These are phyloP conservation scores for Amauroascus verrucosus DNA, from an alignment of 2,329 filamentous ascomycete genomes.

Conservation along the genomic window DNA sequence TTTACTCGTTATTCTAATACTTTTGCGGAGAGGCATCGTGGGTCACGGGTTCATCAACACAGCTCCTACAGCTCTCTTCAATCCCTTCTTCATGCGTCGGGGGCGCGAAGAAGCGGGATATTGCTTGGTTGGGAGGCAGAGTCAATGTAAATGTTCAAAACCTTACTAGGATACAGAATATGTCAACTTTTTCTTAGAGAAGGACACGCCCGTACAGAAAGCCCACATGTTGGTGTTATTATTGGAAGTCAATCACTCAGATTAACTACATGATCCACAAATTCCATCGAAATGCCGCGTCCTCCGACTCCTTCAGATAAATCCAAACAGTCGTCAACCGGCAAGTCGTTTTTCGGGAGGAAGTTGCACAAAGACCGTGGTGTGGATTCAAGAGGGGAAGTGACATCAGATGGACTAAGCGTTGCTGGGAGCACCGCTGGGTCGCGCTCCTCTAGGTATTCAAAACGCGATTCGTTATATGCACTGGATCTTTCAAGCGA, in stretches of 20 bases:
- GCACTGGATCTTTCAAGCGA: slow-evolving; percentile 61
- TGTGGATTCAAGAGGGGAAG: slow-evolving; percentile 43
- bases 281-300: slow-evolving; percentile 36
- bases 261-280: slow-evolving; percentile 4
- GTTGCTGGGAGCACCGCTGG: slow-evolving; percentile 51
- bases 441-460: slow-evolving; percentile 64
- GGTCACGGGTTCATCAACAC: not conserved
- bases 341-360: slow-evolving; percentile 79
- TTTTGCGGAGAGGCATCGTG: no score
- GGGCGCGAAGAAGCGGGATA: slow-evolving; percentile 9
- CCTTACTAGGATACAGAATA: not conserved
- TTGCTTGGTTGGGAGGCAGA: slow-evolving; percentile 4
- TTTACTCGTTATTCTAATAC: no score
- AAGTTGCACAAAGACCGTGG: slow-evolving; percentile 64
- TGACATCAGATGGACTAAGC: slow-evolving; percentile 43
- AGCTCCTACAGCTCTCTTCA: not conserved
- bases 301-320: slow-evolving; percentile 62
- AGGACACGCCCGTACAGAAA: not conserved
- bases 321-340: slow-evolving; percentile 68
- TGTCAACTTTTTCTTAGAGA: not conserved
- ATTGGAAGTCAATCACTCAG: not conserved
- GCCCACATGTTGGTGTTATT: not conserved
- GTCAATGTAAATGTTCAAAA: not conserved
- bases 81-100: slow-evolving; percentile 11
- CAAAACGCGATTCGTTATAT: slow-evolving; percentile 58